Percentiles rank a stretch among this genome's conserved stretches.
phyloP scores from a whole-genome alignment of 2,329 filamentous ascomycete genomes.

The Fusarium palustre region DNA sequence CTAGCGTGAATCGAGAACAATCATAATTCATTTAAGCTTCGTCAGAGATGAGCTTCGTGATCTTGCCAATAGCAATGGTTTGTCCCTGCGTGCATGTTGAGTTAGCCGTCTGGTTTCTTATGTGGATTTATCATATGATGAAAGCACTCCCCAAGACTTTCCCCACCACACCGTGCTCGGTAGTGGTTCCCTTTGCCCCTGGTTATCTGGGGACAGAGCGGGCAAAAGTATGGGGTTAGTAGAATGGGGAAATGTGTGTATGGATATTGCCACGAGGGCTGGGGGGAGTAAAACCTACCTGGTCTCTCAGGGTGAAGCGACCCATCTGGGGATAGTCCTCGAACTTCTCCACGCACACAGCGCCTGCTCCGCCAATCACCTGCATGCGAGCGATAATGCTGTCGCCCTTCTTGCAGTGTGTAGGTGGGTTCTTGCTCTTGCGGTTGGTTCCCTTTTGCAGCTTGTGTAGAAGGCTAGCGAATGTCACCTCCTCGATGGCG shows the following conservation, averaged over 20 bases:
- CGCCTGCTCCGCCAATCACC: slow-evolving; percentile 84
- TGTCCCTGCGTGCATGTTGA: slow-evolving; percentile 74
- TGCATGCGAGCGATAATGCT: slow-evolving; percentile 94
- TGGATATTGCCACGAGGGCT: neutral
- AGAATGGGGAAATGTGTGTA: slow-evolving; percentile 8
- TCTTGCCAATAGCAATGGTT: slow-evolving; percentile 99
- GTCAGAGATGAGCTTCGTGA: slow-evolving; percentile 81
- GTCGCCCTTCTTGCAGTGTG: slow-evolving; percentile 84
- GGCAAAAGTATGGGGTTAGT: slow-evolving; percentile 25
- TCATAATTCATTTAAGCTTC: slow-evolving; percentile 46
- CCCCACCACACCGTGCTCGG: slow-evolving; percentile 18
- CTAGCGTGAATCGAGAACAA: slow-evolving; percentile 15
- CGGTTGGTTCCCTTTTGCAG: slow-evolving; percentile 93
- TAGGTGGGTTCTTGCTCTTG: slow-evolving; percentile 92
- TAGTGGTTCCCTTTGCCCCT: slow-evolving; percentile 7
- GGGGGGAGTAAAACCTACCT: slow-evolving; percentile 65
- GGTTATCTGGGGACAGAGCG: slow-evolving; percentile 10
- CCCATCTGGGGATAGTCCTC: slow-evolving; percentile 96
- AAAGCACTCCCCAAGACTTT: slow-evolving; percentile 18
- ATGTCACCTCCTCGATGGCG: slow-evolving; percentile 97
- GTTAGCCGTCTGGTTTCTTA: slow-evolving; percentile 43
- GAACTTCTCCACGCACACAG: slow-evolving; percentile 92
- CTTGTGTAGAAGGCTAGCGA: slow-evolving; percentile 88
- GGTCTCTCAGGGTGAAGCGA: slow-evolving; percentile 88
- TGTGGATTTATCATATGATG: slow-evolving; percentile 15